Evolutionary conservation across 805 yeast genomes (phyloP).

Genomic region (Wickerhamomyces chaumierensis): DNA sequence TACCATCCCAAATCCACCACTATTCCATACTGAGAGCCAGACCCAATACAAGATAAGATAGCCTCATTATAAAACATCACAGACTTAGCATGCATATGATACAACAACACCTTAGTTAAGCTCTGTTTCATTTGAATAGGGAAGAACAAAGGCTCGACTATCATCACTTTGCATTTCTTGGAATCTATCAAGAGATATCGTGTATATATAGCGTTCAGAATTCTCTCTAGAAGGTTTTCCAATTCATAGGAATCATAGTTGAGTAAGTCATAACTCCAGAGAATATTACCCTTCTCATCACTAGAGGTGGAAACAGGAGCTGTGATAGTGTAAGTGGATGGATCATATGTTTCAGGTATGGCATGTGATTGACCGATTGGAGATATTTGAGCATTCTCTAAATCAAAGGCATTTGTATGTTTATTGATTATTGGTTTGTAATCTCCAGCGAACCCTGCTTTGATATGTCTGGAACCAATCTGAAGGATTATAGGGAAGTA

Average conservation of each 20-base stretch:
- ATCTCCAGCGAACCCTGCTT: conserved; percentile 28
- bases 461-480: conserved; percentile 23
- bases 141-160: conserved; percentile 21
- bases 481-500: conserved; percentile 19
- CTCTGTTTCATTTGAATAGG: conserved; percentile 19
- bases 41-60: conserved; percentile 22
- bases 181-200: conserved; percentile 18
- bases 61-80: conserved; percentile 24
- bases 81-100: conserved; percentile 21
- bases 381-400: conserved; percentile 1
- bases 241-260: conserved; percentile 4
- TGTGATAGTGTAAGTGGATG: too few species aligned
- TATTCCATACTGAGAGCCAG: conserved; percentile 24
- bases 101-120: conserved; percentile 17
- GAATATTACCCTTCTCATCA: conserved; percentile 5
- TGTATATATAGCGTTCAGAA: conserved; percentile 19
- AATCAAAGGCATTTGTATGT: conserved; percentile 11
- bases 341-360: background rate
- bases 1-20: conserved; percentile 32
- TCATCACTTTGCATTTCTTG: conserved; percentile 21
- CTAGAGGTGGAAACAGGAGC: too few species aligned
- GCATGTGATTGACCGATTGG: conserved; percentile 1
- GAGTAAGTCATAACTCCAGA: conserved; percentile 15
- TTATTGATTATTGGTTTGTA: conserved; percentile 8
- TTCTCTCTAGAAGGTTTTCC: conserved; percentile 16